phyloP scores from a whole-genome alignment of 73 alveolate species.

The Blepharisma japonicum region DNA sequence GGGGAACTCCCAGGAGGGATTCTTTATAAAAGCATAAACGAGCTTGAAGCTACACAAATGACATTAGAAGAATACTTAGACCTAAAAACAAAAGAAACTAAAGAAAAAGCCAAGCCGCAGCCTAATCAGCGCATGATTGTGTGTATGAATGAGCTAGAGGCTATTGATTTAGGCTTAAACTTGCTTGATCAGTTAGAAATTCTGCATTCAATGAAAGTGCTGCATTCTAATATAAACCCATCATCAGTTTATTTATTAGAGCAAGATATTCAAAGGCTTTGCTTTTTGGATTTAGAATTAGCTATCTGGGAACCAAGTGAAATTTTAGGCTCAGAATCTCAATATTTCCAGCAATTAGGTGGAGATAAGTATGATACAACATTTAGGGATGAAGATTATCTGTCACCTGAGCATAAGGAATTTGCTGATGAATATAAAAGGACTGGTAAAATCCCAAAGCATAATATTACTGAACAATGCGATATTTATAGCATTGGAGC shows the following conservation, averaged over 20 bases:
- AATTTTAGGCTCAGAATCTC: slow-evolving; percentile 14
- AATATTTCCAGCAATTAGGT: slow-evolving; percentile 1
- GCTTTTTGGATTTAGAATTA: slow-evolving; percentile 44
- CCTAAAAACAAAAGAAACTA: background rate
- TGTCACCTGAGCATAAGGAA: slow-evolving; percentile 60
- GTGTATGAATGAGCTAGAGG: slow-evolving; percentile 43
- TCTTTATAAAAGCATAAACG: slow-evolving; percentile 12
- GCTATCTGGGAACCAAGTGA: slow-evolving; percentile 58
- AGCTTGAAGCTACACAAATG: slow-evolving; percentile 18
- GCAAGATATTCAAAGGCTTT: slow-evolving; percentile 33
- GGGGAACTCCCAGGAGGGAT: slow-evolving; percentile 32
- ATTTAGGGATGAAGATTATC: slow-evolving; percentile 47
- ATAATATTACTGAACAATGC: slow-evolving; percentile 36
- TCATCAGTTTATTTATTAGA: slow-evolving; percentile 42
- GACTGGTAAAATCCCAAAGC: slow-evolving; percentile 27
- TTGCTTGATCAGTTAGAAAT: slow-evolving; percentile 47
- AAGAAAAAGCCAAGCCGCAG: slow-evolving; percentile 2
- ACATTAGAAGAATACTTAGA: slow-evolving; percentile 10
- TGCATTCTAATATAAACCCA: slow-evolving; percentile 59
- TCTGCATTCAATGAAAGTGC: slow-evolving; percentile 45
- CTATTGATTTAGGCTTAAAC: slow-evolving; percentile 42
- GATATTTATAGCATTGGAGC: slow-evolving; percentile 68
- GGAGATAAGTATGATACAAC: slow-evolving; percentile 55
- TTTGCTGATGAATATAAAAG: slow-evolving; percentile 46
- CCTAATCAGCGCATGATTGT: slow-evolving; percentile 20